Base-by-base conservation (phyloP, 1,284 basidiomycete genomes). In the Rhodotorula sp. region DNA sequence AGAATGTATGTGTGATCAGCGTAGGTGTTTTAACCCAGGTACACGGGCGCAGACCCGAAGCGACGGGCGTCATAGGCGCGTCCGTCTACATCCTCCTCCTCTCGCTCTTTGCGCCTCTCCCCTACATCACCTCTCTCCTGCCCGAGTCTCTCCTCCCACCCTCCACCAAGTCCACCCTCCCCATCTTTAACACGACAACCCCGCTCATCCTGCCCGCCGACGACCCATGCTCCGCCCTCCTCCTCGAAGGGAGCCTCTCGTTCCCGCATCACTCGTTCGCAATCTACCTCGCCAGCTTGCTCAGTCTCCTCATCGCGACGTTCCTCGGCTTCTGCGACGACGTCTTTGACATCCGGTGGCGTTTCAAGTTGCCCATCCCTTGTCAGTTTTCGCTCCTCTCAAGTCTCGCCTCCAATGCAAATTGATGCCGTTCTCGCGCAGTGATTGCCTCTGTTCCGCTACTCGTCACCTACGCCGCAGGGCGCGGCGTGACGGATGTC, bases 261-360 rank as follows among this genome's bases (percentile, higher is more conserved):
- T 77, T 76, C 46, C 74, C 76, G 39, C 74, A 74, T 55, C 66
- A 70, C 54, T 71, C 61, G 90, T 84, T 99, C 62, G 87, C 94
- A 1, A 87, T 94, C 2, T 99, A 96, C 81, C 85, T 99, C 24
- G 95, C 95, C 0, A 93, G 93, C 2, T 80, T 99, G 13, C 84
- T 99, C 20, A 94, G 91, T 0, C 84, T 99, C 30, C 82, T 97
- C 34, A 91, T 92, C 34, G 94, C 96, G 0, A 94, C 93, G 0
- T 85, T 99, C 72, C 86, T 99, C 3, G 95, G 96, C 15, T 97
- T 99, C 78, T 84, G 98, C 58, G 96, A 99, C 78, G 96, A 99
- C 80, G 86, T 99, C 2, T 99, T 99, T 77, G 96, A 99, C 79
- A 98, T 99, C 74, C 88, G 96, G 19, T 99, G 96, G 96, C 83